Evolutionary conservation across 441 rosid species (phyloP).

Genomic region (Populus hybrid): DNA sequence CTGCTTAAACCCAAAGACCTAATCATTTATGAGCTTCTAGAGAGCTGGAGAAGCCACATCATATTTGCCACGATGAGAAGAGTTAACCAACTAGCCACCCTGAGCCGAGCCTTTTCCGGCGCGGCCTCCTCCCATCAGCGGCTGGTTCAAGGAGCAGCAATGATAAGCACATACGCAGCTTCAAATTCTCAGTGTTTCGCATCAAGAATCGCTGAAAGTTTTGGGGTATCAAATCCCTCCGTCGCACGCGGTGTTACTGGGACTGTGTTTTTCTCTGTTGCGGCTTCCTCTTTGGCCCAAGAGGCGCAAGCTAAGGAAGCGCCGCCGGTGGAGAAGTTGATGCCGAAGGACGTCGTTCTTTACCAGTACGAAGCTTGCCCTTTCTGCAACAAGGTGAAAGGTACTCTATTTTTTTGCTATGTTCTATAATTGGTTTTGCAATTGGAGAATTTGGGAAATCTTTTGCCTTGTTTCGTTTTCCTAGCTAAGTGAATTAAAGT

Average conservation of each 20-base stretch:
- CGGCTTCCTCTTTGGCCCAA: slow-evolving; percentile 46
- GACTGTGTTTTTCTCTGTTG: slow-evolving; percentile 49
- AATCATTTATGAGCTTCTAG: background rate
- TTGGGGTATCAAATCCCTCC: slow-evolving; percentile 32
- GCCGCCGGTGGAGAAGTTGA: slow-evolving; percentile 31
- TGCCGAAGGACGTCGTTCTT: slow-evolving; percentile 64
- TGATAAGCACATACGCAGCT: slow-evolving; percentile 29
- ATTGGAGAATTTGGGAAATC: background rate
- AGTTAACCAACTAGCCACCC: slow-evolving; percentile 36
- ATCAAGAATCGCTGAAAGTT: slow-evolving; percentile 28
- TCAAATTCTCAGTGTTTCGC: slow-evolving; percentile 27
- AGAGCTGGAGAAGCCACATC: background rate
- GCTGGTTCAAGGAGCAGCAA: slow-evolving; percentile 35
- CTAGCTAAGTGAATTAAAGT: background rate
- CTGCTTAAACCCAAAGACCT: slow-evolving; percentile 5
- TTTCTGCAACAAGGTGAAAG: slow-evolving; percentile 95
- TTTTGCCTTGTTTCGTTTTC: background rate
- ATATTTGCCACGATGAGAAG: slow-evolving; percentile 47
- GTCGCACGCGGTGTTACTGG: slow-evolving; percentile 34
- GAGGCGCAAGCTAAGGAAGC: slow-evolving; percentile 57
- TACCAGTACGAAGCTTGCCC: slow-evolving; percentile 98
- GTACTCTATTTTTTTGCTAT: slow-evolving; percentile 25
- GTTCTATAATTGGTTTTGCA: background rate
- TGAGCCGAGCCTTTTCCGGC: slow-evolving; percentile 34
- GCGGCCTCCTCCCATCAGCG: slow-evolving; percentile 28